Base-by-base conservation (phyloP, 208 protist species). In the Trypanosoma scelopori region DNA sequence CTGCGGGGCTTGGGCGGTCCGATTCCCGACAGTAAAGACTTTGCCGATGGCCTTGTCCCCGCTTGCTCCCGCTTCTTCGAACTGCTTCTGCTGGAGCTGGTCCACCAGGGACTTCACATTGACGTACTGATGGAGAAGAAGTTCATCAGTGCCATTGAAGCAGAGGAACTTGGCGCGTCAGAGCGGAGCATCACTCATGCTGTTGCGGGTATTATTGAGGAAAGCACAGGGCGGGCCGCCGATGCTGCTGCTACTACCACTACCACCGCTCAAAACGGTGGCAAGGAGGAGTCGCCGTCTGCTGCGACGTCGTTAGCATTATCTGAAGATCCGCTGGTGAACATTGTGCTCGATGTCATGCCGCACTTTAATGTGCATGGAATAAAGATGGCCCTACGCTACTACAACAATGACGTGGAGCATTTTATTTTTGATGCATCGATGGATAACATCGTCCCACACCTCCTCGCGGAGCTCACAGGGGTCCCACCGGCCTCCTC, bases 391-490 rank as follows among this genome's bases (percentile, higher is more conserved):
- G 85, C 87, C 30, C 66, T 96, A 6, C 65, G 78, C 55, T 93
- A 86, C 65, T 96, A 96, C 79, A 81, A 85, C 66, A 81, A 87
- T 64, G 87, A 96, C 71, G 84, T 89, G 42, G 84, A 96, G 76
- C 91, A 94, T 53, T 82, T 96, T 69, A 92, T 96, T 57, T 65
- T 90, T 46, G 91, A 93, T 60, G 91, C 91, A 11, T 86, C 79
- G 39, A 85, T 91, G 65, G 84, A 91, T 48, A 93, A 96, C 59
- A 52, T 96, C 42, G 84, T 81, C 30, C 91, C 91, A 18, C 87
- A 96, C 64, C 59, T 96, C 35, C 56, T 91, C 5, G 65, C 50
- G 0, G 74, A 82, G 51, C 66, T 94, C 15, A 85, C 53, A 0
- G 56, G 67, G 12, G 9, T 37, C 5, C 32, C 32, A 3, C 32